phyloP scores from a whole-genome alignment of 345 rosid species.

The Heritiera littoralis region DNA sequence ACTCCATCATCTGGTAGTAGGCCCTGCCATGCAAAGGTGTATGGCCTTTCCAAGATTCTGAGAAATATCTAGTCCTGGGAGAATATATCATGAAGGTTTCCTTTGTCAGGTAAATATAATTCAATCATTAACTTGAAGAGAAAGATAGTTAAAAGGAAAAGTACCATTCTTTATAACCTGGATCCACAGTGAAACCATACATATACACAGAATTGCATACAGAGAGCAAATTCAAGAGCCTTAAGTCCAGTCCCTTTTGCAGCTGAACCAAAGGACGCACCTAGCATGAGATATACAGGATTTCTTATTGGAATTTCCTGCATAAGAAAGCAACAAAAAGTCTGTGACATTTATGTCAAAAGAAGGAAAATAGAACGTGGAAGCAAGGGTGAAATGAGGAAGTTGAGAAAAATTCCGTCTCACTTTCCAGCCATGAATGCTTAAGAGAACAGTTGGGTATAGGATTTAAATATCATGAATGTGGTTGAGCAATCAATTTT shows the following conservation, averaged over 20 bases:
- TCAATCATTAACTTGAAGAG: neutral
- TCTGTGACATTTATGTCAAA: neutral
- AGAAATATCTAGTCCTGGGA: conserved; percentile 95
- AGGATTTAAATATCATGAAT: neutral
- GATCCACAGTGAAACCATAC: conserved; percentile 98
- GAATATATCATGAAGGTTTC: conserved; percentile 6
- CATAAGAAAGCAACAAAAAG: conserved; percentile 25
- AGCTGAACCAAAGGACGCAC: conserved; percentile 94
- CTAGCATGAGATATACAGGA: conserved; percentile 89
- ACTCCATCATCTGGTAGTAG: conserved; percentile 99
- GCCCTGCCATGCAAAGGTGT: conserved; percentile 98
- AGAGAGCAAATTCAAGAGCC: conserved; percentile 95
- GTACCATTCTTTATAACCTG: conserved; percentile 96
- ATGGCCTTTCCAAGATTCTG: conserved; percentile 94
- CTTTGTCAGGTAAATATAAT: conserved; percentile 15
- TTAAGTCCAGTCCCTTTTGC: conserved; percentile 97
- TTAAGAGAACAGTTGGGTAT: neutral
- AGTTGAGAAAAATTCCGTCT: neutral
- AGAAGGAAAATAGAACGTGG: neutral
- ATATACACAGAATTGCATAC: conserved; percentile 90
- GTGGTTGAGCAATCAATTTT: neutral
- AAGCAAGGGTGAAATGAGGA: neutral
- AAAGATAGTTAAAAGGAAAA: neutral
- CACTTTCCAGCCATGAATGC: neutral
- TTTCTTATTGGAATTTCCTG: conserved; percentile 95